phyloP scores from a whole-genome alignment of 768 basidiomycete species.

The Amanita thiersii region DNA sequence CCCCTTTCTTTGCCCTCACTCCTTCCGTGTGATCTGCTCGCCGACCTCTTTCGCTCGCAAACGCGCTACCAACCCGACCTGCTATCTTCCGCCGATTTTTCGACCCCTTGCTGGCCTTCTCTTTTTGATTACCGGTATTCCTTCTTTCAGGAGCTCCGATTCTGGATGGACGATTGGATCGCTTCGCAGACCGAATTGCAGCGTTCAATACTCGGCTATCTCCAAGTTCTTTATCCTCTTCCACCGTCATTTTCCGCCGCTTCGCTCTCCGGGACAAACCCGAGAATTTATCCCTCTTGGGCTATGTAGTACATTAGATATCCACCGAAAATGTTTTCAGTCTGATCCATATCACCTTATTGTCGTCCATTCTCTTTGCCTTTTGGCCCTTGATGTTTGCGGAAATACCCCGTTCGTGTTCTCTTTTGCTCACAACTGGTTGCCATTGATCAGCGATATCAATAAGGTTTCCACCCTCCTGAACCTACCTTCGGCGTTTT shows the following conservation, averaged over 20 bases:
- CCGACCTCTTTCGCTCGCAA: constrained; percentile 54
- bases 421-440: constrained; percentile 67
- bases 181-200: constrained; percentile 86
- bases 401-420: constrained; percentile 54
- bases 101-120: constrained; percentile 26
- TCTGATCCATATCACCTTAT: constrained; percentile 29
- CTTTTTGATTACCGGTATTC: constrained; percentile 22
- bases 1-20: constrained; percentile 46
- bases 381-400: constrained; percentile 28
- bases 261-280: constrained; percentile 86
- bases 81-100: constrained; percentile 13
- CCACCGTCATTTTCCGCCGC: constrained; percentile 78
- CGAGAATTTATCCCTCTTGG: constrained; percentile 68
- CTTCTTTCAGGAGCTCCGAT: constrained; percentile 48
- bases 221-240: constrained; percentile 63
- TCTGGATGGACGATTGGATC: constrained; percentile 61
- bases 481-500: constrained; percentile 62
- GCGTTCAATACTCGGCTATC: constrained; percentile 51
- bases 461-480: neutral
- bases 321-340: constrained; percentile 5
- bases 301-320: constrained; percentile 27
- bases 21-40: constrained; percentile 42
- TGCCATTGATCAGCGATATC: neutral
- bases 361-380: constrained; percentile 24
- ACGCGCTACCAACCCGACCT: constrained; percentile 24